Evolutionary conservation across 768 basidiomycete species (phyloP).

Genomic region (Lepiota venenata): DNA sequence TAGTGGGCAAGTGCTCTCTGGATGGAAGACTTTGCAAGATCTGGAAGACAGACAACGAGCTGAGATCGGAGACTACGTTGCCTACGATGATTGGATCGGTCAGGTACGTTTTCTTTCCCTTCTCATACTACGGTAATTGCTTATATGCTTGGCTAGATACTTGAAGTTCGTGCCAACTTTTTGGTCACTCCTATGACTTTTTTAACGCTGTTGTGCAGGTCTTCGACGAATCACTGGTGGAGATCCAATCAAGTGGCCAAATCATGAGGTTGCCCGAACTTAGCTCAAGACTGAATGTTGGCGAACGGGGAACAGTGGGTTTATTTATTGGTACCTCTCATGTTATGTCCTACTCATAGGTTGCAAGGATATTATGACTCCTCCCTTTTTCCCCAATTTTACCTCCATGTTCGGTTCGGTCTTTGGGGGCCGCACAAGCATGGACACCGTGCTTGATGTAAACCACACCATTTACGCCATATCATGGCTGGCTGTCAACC

Average conservation of each 20-base stretch:
- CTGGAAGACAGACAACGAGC: slow-evolving; percentile 55
- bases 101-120: slow-evolving; percentile 51
- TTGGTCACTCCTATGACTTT: slow-evolving; percentile 10
- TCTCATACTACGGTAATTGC: slow-evolving; percentile 7
- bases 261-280: slow-evolving; percentile 77
- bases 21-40: slow-evolving; percentile 61
- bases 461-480: slow-evolving; percentile 78
- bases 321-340: slow-evolving; percentile 6
- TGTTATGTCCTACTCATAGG: neutral
- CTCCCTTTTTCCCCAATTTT: slow-evolving; percentile 33
- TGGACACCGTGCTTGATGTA: slow-evolving; percentile 67
- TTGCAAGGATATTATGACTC: slow-evolving; percentile 63
- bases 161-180: slow-evolving; percentile 54
- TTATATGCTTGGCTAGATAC: slow-evolving; percentile 42
- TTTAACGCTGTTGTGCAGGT: slow-evolving; percentile 42
- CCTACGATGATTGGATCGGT: slow-evolving; percentile 85
- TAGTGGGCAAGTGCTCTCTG: slow-evolving; percentile 51
- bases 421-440: slow-evolving; percentile 41
- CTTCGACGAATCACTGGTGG: slow-evolving; percentile 78
- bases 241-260: slow-evolving; percentile 53
- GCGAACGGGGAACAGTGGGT: slow-evolving; percentile 71
- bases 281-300: slow-evolving; percentile 70
- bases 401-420: slow-evolving; percentile 42
- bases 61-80: slow-evolving; percentile 79
- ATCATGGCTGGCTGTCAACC: slow-evolving; percentile 86